phyloP scores from a whole-genome alignment of 2,329 filamentous ascomycete species.

The Xylaria sp. region DNA sequence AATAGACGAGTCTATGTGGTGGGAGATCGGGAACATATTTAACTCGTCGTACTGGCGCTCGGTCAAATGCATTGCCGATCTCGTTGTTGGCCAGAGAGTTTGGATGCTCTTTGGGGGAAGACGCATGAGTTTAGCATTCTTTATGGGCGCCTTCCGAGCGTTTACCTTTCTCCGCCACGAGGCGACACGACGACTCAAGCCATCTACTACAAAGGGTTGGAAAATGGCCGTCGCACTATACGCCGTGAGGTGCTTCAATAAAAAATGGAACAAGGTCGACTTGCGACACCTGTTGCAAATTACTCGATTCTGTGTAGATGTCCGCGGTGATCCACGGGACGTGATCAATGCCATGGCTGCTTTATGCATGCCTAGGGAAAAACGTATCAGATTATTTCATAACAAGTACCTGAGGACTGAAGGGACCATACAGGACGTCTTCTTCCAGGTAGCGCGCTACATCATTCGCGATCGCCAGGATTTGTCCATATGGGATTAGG shows the following conservation, averaged over 20 bases:
- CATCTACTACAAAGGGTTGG: neutral
- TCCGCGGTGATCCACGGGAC: neutral
- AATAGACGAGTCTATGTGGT: neutral
- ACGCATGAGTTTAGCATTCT: fast-evolving
- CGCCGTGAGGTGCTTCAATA: neutral
- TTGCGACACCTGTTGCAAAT: neutral
- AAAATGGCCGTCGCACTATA: neutral
- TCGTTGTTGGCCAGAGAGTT: fast-evolving
- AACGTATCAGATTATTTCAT: too few species aligned
- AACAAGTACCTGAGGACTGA: too few species aligned
- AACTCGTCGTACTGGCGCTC: neutral
- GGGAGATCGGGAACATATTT: neutral
- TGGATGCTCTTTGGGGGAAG: neutral
- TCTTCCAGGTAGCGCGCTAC: neutral
- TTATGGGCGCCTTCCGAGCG: neutral
- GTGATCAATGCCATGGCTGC: neutral
- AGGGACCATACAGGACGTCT: neutral
- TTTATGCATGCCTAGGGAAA: neutral
- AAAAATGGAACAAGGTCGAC: neutral
- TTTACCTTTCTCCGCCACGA: neutral
- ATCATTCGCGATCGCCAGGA: neutral
- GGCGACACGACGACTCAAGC: too few species aligned
- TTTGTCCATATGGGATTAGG: conserved; percentile 5
- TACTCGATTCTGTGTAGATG: neutral
- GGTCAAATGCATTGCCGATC: neutral